phyloP scores from a whole-genome alignment of 2,329 filamentous ascomycete genomes.

The Camillea tinctor region DNA sequence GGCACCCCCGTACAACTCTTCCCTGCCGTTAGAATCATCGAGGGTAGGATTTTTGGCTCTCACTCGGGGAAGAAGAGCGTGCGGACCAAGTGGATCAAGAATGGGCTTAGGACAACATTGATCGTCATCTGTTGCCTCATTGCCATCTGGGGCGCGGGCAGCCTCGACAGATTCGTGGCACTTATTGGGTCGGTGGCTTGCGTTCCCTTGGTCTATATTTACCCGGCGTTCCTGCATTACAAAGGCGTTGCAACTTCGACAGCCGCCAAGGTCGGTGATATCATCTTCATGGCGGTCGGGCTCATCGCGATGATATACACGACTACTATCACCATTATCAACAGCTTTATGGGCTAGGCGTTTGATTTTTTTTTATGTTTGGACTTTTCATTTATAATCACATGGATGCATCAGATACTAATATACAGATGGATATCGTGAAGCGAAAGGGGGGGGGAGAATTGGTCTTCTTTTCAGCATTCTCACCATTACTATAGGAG shows the following conservation, averaged over 20 bases:
- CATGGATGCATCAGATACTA: too few species aligned
- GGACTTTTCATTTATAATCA: too few species aligned
- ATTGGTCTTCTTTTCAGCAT: too few species aligned
- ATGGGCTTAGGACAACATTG: slow-evolving; percentile 58
- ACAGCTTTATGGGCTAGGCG: slow-evolving; percentile 34
- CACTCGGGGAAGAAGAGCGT: slow-evolving; percentile 64
- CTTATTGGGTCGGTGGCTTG: slow-evolving; percentile 73
- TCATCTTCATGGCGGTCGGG: slow-evolving; percentile 62
- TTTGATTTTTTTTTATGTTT: not conserved
- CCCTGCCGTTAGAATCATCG: slow-evolving; percentile 69
- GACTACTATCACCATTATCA: slow-evolving; percentile 57
- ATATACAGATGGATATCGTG: too few species aligned
- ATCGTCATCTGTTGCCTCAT: slow-evolving; percentile 60
- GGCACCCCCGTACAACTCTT: slow-evolving; percentile 75
- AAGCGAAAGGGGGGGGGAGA: too few species aligned
- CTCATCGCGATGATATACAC: slow-evolving; percentile 70
- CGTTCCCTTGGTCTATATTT: slow-evolving; percentile 75
- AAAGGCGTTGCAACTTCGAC: slow-evolving; percentile 60
- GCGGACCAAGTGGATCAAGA: slow-evolving; percentile 75
- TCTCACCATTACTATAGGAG: too few species aligned
- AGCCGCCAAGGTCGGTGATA: slow-evolving; percentile 56
- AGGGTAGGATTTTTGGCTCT: slow-evolving; percentile 65
- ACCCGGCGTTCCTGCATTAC: slow-evolving; percentile 70
- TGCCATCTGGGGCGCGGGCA: slow-evolving; percentile 62
- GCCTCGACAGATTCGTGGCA: slow-evolving; percentile 73